Conservation (phyloP, 768 basidiomycete genomes). For the Psilocybe cyanescens region DNA sequence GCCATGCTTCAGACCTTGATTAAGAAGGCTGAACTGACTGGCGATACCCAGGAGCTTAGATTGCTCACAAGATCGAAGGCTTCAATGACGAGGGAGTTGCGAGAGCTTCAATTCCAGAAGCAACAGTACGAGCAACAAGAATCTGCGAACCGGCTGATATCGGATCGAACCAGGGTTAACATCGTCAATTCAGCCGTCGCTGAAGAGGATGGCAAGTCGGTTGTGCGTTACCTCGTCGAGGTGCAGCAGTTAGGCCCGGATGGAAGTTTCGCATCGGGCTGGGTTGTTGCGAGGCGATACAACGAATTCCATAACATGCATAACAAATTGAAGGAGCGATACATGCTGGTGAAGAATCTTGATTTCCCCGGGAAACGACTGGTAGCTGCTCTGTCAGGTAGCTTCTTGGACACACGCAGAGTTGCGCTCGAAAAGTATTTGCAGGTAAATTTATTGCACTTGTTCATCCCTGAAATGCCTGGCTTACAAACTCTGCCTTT, state of each 20-base stretch:
- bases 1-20: slow-evolving; percentile 85
- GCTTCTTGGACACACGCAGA: slow-evolving; percentile 83
- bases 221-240: slow-evolving; percentile 91
- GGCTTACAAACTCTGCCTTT: background rate
- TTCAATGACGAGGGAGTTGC: slow-evolving; percentile 79
- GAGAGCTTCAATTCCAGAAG: slow-evolving; percentile 88
- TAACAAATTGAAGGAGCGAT: slow-evolving; percentile 80
- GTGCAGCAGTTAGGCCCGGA: slow-evolving; percentile 87
- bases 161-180: slow-evolving; percentile 81
- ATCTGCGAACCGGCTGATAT: slow-evolving; percentile 83
- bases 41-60: slow-evolving; percentile 83
- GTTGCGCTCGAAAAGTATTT: slow-evolving; percentile 86
- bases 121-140: slow-evolving; percentile 95
- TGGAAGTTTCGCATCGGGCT: slow-evolving; percentile 80
- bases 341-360: slow-evolving; percentile 63
- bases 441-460: slow-evolving; percentile 57
- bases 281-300: slow-evolving; percentile 93
- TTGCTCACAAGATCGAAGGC: slow-evolving; percentile 83
- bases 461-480: background rate
- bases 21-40: slow-evolving; percentile 93
- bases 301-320: slow-evolving; percentile 95
- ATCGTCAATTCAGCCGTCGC: slow-evolving; percentile 84
- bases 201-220: slow-evolving; percentile 86
- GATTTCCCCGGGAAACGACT: slow-evolving; percentile 96
- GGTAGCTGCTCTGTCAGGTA: slow-evolving; percentile 84